phyloP scores from a whole-genome alignment of 2,329 filamentous ascomycete species.

The Pleomassaria siparia region DNA sequence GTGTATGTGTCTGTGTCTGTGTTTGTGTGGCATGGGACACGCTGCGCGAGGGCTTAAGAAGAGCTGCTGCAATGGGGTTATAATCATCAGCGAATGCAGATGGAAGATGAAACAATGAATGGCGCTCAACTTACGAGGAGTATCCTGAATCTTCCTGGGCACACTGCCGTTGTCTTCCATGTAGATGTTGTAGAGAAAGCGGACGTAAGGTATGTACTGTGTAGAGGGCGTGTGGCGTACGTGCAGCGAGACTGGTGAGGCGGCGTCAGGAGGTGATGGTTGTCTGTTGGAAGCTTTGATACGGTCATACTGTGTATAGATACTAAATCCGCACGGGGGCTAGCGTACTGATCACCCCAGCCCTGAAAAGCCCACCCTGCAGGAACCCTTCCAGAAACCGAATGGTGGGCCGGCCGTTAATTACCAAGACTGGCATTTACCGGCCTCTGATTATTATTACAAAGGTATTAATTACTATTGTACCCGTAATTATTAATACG shows the following conservation, averaged over 20 bases:
- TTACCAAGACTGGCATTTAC: background rate
- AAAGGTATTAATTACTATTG: too few relatives aligned
- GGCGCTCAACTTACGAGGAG: slow-evolving; percentile 22
- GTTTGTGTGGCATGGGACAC: slow-evolving; percentile 29
- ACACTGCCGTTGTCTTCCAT: slow-evolving; percentile 1
- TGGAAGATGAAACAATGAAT: background rate
- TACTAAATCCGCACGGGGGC: background rate
- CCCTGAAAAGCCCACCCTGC: background rate
- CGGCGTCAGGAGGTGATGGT: background rate
- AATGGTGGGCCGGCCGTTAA: background rate
- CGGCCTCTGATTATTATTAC: too few relatives aligned
- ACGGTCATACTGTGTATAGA: background rate
- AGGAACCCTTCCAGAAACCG: background rate
- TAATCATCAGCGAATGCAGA: slow-evolving; percentile 13
- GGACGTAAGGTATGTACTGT: background rate
- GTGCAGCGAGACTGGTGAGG: background rate
- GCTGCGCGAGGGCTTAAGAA: slow-evolving; percentile 21
- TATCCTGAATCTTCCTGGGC: slow-evolving; percentile 11
- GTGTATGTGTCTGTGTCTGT: too few relatives aligned
- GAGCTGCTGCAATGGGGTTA: slow-evolving; percentile 18
- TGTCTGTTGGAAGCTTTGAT: background rate
- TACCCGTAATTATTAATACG: too few relatives aligned
- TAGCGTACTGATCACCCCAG: background rate
- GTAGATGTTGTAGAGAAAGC: background rate
- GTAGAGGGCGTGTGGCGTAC: background rate